These are phyloP conservation scores for Pichia sp. DNA, from an alignment of 1,139 yeast species.

Conservation along the genomic window DNA sequence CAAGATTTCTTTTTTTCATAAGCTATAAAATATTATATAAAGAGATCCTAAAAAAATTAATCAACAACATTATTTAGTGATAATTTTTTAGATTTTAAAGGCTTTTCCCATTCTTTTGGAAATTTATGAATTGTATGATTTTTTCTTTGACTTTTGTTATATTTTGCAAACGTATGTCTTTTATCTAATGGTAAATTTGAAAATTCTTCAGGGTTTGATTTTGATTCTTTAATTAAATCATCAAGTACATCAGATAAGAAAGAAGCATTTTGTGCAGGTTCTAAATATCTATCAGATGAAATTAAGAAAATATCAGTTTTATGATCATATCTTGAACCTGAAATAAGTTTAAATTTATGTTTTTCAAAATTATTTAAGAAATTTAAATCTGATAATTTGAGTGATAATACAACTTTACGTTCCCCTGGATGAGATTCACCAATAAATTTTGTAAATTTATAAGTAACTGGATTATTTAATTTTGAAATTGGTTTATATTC, in stretches of 20 bases:
- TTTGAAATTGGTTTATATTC: slow-evolving; percentile 44
- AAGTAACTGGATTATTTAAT: slow-evolving; percentile 50
- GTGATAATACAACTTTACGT: slow-evolving; percentile 58
- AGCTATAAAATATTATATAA: too few species aligned
- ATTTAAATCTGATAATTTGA: slow-evolving; percentile 48
- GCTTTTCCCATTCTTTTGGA: slow-evolving; percentile 84
- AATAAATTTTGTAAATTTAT: slow-evolving; percentile 67
- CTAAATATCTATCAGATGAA: slow-evolving; percentile 56
- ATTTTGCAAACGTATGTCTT: slow-evolving; percentile 52
- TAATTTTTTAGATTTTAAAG: slow-evolving; percentile 53
- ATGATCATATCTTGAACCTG: slow-evolving; percentile 73
- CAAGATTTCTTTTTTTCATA: too few species aligned
- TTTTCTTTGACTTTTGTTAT: slow-evolving; percentile 35
- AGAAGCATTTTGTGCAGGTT: slow-evolving; percentile 82
- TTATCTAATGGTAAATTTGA: slow-evolving; percentile 77
- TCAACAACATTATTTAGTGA: slow-evolving; percentile 13
- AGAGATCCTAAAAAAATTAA: not conserved
- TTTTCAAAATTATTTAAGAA: slow-evolving; percentile 44
- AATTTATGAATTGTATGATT: slow-evolving; percentile 38
- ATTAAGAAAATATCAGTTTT: slow-evolving; percentile 53
- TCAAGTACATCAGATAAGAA: slow-evolving; percentile 60
- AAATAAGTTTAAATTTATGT: slow-evolving; percentile 72
- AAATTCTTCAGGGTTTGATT: slow-evolving; percentile 56
- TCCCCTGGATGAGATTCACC: slow-evolving; percentile 63
- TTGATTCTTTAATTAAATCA: slow-evolving; percentile 58